Percentiles rank a stretch among this genome's conserved stretches.
phyloP scores from a whole-genome alignment of 306 rosid species.

The Notholithocarpus densiflorus region DNA sequence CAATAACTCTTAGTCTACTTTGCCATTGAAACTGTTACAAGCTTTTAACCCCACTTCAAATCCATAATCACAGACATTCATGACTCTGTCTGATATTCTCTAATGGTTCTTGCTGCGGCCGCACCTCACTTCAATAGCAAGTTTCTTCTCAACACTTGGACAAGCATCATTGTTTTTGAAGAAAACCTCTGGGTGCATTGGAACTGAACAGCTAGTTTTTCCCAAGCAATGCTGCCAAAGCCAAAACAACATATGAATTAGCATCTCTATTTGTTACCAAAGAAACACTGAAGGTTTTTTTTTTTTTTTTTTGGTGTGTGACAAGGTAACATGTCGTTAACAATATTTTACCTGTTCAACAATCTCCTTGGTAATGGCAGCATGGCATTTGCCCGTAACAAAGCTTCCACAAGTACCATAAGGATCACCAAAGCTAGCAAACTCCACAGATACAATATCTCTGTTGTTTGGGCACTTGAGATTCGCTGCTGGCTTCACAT shows the following conservation, averaged over 20 bases:
- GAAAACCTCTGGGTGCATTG: constrained; percentile 33
- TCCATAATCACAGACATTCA: not conserved
- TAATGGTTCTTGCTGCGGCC: not conserved
- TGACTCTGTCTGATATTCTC: not conserved
- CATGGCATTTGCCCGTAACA: constrained; percentile 42
- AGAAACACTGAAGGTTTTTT: not conserved
- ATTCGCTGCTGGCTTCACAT: constrained; percentile 21
- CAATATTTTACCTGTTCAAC: constrained; percentile 40
- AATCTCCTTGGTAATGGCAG: constrained; percentile 18
- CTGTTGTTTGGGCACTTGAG: constrained; percentile 43
- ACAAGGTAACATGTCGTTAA: not conserved
- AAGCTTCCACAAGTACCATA: constrained; percentile 56
- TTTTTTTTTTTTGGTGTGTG: too few species aligned
- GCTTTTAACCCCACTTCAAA: not conserved
- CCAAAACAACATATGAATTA: not conserved
- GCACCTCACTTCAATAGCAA: constrained; percentile 67
- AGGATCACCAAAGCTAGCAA: constrained; percentile 80
- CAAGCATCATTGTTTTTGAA: constrained; percentile 36
- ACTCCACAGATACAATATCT: constrained; percentile 47
- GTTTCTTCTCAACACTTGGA: constrained; percentile 35
- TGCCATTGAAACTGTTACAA: not conserved
- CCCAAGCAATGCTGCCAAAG: constrained; percentile 60
- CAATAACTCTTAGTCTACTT: not conserved
- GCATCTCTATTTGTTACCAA: not conserved
- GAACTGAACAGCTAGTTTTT: constrained; percentile 39